phyloP scores from a whole-genome alignment of 2,329 filamentous ascomycete species.

The Thielaviopsis cerberus region DNA sequence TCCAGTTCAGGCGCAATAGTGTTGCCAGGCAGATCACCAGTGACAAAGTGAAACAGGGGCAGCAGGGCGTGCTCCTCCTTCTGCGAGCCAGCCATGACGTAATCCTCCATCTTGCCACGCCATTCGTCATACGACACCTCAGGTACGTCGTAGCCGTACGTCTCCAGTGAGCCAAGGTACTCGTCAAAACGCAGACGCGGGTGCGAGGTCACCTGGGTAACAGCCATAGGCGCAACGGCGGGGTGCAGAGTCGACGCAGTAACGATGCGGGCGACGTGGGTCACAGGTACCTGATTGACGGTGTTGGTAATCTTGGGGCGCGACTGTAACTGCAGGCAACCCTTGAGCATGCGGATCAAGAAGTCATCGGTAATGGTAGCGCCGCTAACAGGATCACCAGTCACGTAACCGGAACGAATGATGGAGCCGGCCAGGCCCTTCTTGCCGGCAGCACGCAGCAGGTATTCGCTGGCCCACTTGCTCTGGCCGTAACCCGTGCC shows the following conservation, averaged over 20 bases:
- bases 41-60: conserved; percentile 56
- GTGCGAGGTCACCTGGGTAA: conserved; percentile 64
- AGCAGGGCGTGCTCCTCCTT: conserved; percentile 22
- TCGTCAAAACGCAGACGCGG: conserved; percentile 62
- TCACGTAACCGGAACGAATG: conserved; percentile 69
- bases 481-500: conserved; percentile 78
- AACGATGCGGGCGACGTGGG: conserved; percentile 65
- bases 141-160: conserved; percentile 54
- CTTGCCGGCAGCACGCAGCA: conserved; percentile 60
- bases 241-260: conserved; percentile 54
- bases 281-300: conserved; percentile 75
- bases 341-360: conserved; percentile 69
- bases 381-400: conserved; percentile 53
- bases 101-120: conserved; percentile 31
- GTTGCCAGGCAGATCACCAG: conserved; percentile 45
- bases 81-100: conserved; percentile 15
- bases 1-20: conserved; percentile 55
- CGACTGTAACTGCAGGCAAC: conserved; percentile 58
- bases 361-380: conserved; percentile 76
- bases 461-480: conserved; percentile 61
- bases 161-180: conserved; percentile 51
- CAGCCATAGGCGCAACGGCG: conserved; percentile 23
- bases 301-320: conserved; percentile 69
- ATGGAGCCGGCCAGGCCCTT: conserved; percentile 60
- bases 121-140: conserved; percentile 50